Conservation (phyloP, 139 green algal genomes). For the Medakamo hakoo region DNA sequence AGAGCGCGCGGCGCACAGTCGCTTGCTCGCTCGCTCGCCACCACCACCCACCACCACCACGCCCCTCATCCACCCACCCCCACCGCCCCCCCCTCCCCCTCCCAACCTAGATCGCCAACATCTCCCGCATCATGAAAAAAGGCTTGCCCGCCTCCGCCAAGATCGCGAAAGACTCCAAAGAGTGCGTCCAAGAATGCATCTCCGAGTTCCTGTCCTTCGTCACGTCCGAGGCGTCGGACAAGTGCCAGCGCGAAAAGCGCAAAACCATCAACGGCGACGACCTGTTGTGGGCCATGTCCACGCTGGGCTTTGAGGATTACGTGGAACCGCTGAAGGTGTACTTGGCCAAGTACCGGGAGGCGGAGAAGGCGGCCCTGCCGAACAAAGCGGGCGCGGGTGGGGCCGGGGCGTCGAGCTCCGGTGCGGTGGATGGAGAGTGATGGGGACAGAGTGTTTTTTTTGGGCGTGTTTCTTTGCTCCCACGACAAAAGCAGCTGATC, state of each 20-base stretch:
- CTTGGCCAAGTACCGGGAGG: slow-evolving; percentile 86
- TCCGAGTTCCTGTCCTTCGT: slow-evolving; percentile 99
- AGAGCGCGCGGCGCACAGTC: too few relatives aligned
- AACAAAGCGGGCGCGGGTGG: neutral
- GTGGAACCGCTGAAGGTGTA: slow-evolving; percentile 91
- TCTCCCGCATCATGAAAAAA: slow-evolving; percentile 98
- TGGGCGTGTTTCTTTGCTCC: neutral
- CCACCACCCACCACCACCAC: too few relatives aligned
- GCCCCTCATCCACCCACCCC: too few relatives aligned
- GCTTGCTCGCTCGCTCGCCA: too few relatives aligned
- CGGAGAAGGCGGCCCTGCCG: slow-evolving; percentile 14
- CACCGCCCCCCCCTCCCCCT: too few relatives aligned
- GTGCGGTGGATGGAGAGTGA: neutral
- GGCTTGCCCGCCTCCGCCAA: slow-evolving; percentile 77
- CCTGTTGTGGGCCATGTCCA: slow-evolving; percentile 94
- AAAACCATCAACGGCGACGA: slow-evolving; percentile 99
- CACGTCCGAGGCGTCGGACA: slow-evolving; percentile 97
- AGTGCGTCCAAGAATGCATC: slow-evolving; percentile 97
- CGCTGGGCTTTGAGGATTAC: slow-evolving; percentile 95
- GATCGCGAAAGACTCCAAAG: slow-evolving; percentile 98
- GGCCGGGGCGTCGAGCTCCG: neutral
- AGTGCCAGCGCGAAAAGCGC: slow-evolving; percentile 93
- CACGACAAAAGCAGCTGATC: neutral
- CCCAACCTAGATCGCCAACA: slow-evolving; percentile 99
- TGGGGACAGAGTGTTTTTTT: neutral